Percentiles rank a stretch among this genome's conserved stretches.
These are phyloP conservation scores for Lecanicillium sp. DNA, from an alignment of 2,329 filamentous ascomycete species.

Conservation along the genomic window DNA sequence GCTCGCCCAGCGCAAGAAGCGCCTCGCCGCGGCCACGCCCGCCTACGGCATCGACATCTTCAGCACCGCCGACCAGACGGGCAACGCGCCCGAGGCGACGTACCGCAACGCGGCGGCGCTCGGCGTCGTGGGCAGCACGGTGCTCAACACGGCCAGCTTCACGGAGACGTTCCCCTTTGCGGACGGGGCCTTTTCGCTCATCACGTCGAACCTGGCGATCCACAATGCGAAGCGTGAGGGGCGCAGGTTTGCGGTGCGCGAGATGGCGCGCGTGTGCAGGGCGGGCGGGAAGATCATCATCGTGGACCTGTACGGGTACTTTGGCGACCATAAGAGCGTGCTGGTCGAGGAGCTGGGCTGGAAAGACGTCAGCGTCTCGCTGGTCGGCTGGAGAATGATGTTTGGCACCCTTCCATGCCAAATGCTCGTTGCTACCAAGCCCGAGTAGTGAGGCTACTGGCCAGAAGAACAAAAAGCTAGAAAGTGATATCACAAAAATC, in stretches of 20 bases:
- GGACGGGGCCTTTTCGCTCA: slow-evolving; percentile 13
- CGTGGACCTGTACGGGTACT: slow-evolving; percentile 15
- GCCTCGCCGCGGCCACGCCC: not conserved
- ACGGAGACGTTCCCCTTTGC: slow-evolving; percentile 13
- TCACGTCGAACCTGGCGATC: slow-evolving; percentile 15
- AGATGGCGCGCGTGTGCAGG: slow-evolving; percentile 16
- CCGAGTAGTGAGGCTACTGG: no score
- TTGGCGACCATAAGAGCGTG: slow-evolving; percentile 11
- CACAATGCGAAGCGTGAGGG: slow-evolving; percentile 14
- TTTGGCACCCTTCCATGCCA: slow-evolving; percentile 15
- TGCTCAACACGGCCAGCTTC: slow-evolving; percentile 15
- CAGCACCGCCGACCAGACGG: slow-evolving; percentile 16
- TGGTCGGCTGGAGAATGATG: slow-evolving; percentile 14
- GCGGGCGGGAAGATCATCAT: slow-evolving; percentile 14
- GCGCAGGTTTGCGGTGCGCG: slow-evolving; percentile 9
- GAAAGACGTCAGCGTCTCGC: slow-evolving; percentile 10
- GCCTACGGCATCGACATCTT: slow-evolving; percentile 19
- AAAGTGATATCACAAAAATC: not conserved
- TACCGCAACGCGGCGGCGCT: slow-evolving; percentile 15
- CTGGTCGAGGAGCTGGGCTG: slow-evolving; percentile 12
- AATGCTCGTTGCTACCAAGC: slow-evolving; percentile 15
- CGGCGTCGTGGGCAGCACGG: slow-evolving; percentile 4
- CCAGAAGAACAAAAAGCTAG: no score
- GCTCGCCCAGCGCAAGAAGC: slow-evolving; percentile 14
- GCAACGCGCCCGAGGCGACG: slow-evolving; percentile 15